These are phyloP conservation scores for Cyathus striatus DNA, from an alignment of 768 basidiomycete species.

Conservation along the genomic window DNA sequence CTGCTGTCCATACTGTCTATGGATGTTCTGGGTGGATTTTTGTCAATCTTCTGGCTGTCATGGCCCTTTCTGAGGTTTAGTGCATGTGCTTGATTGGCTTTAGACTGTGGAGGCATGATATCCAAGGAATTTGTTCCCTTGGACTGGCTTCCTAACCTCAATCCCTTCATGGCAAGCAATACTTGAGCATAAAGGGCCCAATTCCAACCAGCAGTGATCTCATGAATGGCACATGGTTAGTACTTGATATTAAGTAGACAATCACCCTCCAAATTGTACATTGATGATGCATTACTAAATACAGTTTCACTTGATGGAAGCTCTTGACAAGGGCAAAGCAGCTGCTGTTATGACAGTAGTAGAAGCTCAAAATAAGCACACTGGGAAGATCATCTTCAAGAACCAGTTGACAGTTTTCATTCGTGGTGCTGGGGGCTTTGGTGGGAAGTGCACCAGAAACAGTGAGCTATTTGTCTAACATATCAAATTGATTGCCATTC, in stretches of 20 bases:
- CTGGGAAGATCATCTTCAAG: conserved; percentile 82
- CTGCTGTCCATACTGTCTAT: no score
- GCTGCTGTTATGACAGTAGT: conserved; percentile 80
- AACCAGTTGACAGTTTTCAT: conserved; percentile 91
- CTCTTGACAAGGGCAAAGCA: conserved; percentile 89
- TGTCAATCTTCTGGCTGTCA: no score
- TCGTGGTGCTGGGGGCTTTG: conserved; percentile 94
- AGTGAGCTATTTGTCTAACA: conserved; percentile 51
- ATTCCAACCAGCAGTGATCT: conserved; percentile 85
- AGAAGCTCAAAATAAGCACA: conserved; percentile 73
- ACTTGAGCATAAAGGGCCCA: conserved; percentile 77
- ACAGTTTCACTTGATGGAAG: conserved; percentile 79
- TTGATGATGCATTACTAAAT: conserved; percentile 1
- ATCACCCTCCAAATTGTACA: neutral
- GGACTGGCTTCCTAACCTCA: conserved; percentile 93
- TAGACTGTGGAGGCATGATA: no score
- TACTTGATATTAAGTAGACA: conserved; percentile 10
- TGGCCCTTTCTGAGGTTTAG: no score
- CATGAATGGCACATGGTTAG: conserved; percentile 65
- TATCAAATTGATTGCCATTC: no score
- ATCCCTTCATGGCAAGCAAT: conserved; percentile 98
- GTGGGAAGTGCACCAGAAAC: conserved; percentile 79
- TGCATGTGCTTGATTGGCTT: no score
- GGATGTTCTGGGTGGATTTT: no score
- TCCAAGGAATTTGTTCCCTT: no score